Evolutionary conservation across 2,329 filamentous ascomycete species (phyloP), one percentile per base, ranked within the genome.

Genomic region (Sporothrix pseudoabietina): DNA sequence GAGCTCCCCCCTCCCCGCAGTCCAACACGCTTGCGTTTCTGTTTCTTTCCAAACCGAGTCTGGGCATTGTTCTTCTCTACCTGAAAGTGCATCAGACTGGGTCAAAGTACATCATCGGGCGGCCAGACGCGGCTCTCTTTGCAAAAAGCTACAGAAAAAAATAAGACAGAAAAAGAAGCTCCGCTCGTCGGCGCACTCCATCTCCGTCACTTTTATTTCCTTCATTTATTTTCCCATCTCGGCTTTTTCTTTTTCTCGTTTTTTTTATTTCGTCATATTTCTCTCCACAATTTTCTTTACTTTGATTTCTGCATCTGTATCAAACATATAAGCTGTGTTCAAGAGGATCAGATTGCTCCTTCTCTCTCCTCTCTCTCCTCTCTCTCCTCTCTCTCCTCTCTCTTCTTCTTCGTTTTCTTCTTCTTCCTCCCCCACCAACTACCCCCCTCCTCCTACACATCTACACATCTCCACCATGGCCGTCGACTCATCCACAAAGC

Each of bases 161-260:
- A 35, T 5, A 35, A 8, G 8, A 2, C 5, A 35, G 8, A 35
- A 65, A 61, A 49, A 49, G 63, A 47, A 49, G 44, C 66, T 69
- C 66, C 66, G 66, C 49, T 55, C n/a, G 66, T 69, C 65, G 65
- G 65, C 44, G 65, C 16, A 4, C 16, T 35, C 63, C 63, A 69
- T 32, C 65, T 69, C 44, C 65, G 65, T n/a, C 44, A 19, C 14
- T 49, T 47, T 52, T 49, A 35, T 35, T 69, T 22, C 26, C 30
- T 35, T 7, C 14, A 1, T 49, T 49, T 22, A 32, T 10, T 30
- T 30, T 30, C n/a, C 41, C 19, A 9, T 66, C 61, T 65, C 39
- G 61, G 61, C 39, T 65, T 19, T 32, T 39, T 30, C 54, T 30
- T 66, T 22, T 65, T 22, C 19, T 19, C 4, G 26, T 12, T 26